Evolutionary conservation across 192 early-diverging fungal species (phyloP), one percentile per base, ranked within the genome.

Genomic region (Chytriomyces confervae): DNA sequence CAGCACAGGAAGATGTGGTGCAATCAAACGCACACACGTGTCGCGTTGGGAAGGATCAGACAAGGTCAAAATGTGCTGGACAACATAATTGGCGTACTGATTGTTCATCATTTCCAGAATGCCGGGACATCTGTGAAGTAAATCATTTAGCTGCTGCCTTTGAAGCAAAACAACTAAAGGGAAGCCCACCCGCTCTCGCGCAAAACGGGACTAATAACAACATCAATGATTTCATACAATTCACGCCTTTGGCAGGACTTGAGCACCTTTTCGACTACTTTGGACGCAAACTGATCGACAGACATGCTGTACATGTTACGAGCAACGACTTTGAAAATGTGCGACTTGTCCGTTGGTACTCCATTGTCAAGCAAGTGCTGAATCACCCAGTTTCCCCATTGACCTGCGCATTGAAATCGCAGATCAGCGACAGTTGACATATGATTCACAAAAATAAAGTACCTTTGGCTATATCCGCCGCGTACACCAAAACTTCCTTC

Each of bases 371-470:
- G 82, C 2, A 93, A 81, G 75, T 93, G 92, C 65, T 93, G 92
- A 61, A 92, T 92, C 5, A 93, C 92, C 92, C 92, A 93, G 79
- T 93, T 93, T 16, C 92, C 92, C 92, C 92, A 93, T 77, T 93
- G 92, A 11, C 92, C 87, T 82, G 49, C 72, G 62, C 9, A 43
- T 29, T 43, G 64, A 64, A 61, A 7, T 49, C 60, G 7, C 13
- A n/a, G 27, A 11, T 72, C 5, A 66, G 47, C 20, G 23, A 7
- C 13, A 50, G 51, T 11, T 11, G 7, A 9, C 18, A 50, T 5
- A 7, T 24, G n/a, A 61, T 43, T 36, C 13, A 18, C 49, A 44
- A 77, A 50, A 46, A 24, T 11, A 62, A 43, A 62, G 6, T 53
- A 86, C 85, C 90, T 79, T 88, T 89, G 16, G 92, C 86, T 65